Percentiles rank a stretch among this genome's conserved stretches.
Evolutionary conservation across 1,139 yeast species (phyloP).

Genomic region (Hemisphaericaspora xylanilytica): DNA sequence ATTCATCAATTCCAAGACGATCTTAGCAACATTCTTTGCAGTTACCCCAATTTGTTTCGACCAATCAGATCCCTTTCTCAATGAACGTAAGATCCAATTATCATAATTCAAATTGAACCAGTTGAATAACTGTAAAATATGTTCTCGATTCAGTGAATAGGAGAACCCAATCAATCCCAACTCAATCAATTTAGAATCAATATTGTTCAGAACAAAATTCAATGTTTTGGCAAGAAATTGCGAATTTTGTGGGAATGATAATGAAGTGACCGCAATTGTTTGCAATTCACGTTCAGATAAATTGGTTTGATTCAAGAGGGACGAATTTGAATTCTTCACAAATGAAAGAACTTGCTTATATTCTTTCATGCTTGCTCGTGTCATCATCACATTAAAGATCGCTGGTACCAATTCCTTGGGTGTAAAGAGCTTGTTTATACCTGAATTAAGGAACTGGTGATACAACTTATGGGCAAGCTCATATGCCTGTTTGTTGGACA

Average conservation of each 20-base stretch:
- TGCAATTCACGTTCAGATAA: conserved; percentile 38
- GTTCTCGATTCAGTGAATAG: conserved; percentile 8
- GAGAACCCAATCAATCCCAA: conserved; percentile 51
- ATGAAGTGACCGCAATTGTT: conserved; percentile 51
- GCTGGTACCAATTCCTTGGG: conserved; percentile 47
- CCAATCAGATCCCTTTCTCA: conserved; percentile 45
- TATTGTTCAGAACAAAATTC: conserved; percentile 54
- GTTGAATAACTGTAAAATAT: conserved; percentile 40
- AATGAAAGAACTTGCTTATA: conserved; percentile 57
- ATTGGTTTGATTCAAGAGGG: conserved; percentile 34
- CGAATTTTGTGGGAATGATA: conserved; percentile 46
- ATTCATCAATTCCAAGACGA: conserved; percentile 45
- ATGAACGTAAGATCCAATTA: conserved; percentile 46
- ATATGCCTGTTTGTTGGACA: conserved; percentile 25
- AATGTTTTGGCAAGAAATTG: conserved; percentile 52
- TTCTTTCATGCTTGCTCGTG: conserved; percentile 42
- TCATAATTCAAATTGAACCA: conserved; percentile 57
- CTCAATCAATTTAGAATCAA: conserved; percentile 54
- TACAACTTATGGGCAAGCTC: conserved; percentile 37
- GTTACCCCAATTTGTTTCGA: conserved; percentile 39
- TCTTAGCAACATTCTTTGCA: conserved; percentile 36
- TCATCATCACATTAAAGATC: conserved; percentile 32
- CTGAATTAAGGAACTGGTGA: conserved; percentile 46
- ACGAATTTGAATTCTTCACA: conserved; percentile 46
- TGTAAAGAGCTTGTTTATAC: conserved; percentile 43